phyloP scores from a whole-genome alignment of 768 basidiomycete species.

The Fomitopsis pulvina region DNA sequence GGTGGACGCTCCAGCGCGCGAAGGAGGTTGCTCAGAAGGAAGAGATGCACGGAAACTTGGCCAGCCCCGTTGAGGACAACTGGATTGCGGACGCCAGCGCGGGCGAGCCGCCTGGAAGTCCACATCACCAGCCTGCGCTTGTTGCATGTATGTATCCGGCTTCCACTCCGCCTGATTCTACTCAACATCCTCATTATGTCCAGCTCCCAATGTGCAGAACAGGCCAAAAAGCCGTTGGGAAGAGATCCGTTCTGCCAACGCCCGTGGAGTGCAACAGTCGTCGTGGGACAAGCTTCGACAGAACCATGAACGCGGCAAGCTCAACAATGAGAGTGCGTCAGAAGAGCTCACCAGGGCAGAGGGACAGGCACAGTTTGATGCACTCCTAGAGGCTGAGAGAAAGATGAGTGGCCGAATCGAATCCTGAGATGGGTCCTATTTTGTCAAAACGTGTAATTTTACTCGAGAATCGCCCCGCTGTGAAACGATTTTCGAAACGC shows the following conservation, averaged over 20 bases:
- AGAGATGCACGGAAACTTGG: constrained; percentile 7
- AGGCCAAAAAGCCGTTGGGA: constrained; percentile 46
- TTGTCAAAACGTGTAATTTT: too few relatives aligned
- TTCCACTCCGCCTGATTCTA: not conserved
- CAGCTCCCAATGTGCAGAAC: not conserved
- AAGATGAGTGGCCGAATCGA: constrained; percentile 20
- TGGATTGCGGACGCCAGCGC: not conserved
- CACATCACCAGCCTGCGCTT: too few relatives aligned
- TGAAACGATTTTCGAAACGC: too few relatives aligned
- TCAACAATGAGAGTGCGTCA: constrained; percentile 4
- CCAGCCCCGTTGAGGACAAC: constrained; percentile 5
- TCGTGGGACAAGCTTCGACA: constrained; percentile 68
- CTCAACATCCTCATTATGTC: too few relatives aligned
- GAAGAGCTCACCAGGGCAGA: constrained; percentile 25
- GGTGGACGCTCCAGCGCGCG: constrained; percentile 11
- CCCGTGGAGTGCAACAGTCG: constrained; percentile 35
- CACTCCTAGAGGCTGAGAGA: constrained; percentile 52
- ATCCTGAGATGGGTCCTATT: not conserved
- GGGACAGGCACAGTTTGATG: constrained; percentile 55
- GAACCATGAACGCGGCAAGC: constrained; percentile 37
- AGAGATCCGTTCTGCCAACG: constrained; percentile 53
- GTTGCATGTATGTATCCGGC: too few relatives aligned
- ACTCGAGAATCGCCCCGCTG: too few relatives aligned
- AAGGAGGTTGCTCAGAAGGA: constrained; percentile 7
- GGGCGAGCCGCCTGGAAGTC: not conserved